Conservation (phyloP, 2,329 filamentous ascomycete genomes). For the Nectriaceae sp. region DNA sequence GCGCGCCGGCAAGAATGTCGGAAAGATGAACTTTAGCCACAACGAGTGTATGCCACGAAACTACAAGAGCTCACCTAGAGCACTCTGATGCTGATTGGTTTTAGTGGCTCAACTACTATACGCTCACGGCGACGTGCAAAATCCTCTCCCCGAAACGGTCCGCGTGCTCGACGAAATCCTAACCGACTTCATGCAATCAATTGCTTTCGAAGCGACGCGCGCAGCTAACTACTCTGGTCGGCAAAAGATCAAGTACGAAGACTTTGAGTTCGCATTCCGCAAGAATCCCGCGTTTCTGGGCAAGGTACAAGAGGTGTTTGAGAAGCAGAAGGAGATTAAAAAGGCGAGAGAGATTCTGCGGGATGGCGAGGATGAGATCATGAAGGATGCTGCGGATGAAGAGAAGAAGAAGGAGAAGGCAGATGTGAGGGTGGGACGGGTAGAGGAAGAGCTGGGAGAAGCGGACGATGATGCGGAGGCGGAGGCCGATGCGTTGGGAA, state of each 20-base stretch:
- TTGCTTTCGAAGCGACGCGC: slow-evolving; percentile 86
- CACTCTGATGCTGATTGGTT: background rate
- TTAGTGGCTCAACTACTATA: slow-evolving; percentile 74
- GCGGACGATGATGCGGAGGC: slow-evolving; percentile 52
- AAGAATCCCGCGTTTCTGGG: slow-evolving; percentile 84
- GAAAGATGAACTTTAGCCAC: slow-evolving; percentile 77
- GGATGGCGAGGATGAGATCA: slow-evolving; percentile 64
- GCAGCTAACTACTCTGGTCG: slow-evolving; percentile 84
- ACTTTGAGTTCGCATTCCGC: slow-evolving; percentile 93
- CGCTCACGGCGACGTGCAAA: slow-evolving; percentile 76
- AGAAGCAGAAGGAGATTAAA: slow-evolving; percentile 86
- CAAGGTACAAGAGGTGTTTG: slow-evolving; percentile 84
- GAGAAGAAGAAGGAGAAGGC: slow-evolving; percentile 39
- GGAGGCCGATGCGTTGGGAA: slow-evolving; percentile 42
- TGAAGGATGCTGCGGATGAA: slow-evolving; percentile 52
- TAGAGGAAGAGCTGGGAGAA: slow-evolving; percentile 54
- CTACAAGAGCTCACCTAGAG: background rate
- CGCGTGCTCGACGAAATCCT: slow-evolving; percentile 91
- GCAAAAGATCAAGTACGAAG: slow-evolving; percentile 97
- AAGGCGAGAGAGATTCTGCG: slow-evolving; percentile 76
- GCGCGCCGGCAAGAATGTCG: slow-evolving; percentile 76
- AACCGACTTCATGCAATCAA: slow-evolving; percentile 94
- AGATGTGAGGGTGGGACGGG: slow-evolving; percentile 29
- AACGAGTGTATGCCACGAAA: slow-evolving; percentile 61
- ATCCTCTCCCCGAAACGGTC: slow-evolving; percentile 81